A percentile compares a stretch with the other conserved stretches of the same genome.
phyloP scores from a whole-genome alignment of 805 yeast genomes.

The Priceomyces medius region DNA sequence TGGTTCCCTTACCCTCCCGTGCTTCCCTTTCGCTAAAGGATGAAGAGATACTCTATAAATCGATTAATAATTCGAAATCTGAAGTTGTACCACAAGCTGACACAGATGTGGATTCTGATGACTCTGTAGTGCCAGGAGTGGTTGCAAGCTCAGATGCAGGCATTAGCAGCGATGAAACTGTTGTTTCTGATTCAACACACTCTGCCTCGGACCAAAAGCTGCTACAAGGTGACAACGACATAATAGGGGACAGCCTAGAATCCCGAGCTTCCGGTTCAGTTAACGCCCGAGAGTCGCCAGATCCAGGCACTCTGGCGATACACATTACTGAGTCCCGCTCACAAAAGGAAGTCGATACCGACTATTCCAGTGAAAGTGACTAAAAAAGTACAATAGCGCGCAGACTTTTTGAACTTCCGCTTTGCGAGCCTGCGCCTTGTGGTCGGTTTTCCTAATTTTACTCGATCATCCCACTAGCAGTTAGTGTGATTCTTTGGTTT shows the following conservation, averaged over 20 bases:
- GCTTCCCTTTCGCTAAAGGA: background rate
- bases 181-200: background rate
- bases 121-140: too few species aligned
- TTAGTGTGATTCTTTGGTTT: too few species aligned
- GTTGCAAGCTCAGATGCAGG: too few species aligned
- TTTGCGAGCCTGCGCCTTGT: too few species aligned
- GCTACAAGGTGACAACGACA: background rate
- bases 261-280: background rate
- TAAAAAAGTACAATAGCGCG: background rate
- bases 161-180: background rate
- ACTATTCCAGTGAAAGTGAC: background rate
- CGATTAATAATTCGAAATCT: background rate
- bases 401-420: too few species aligned
- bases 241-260: conserved; percentile 3
- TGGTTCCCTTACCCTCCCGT: background rate
- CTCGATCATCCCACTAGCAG: too few species aligned
- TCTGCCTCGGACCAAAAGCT: background rate
- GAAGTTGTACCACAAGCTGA: background rate
- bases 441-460: too few species aligned
- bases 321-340: background rate
- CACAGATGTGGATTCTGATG: background rate
- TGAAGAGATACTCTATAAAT: background rate
- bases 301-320: background rate
- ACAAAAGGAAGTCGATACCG: background rate
- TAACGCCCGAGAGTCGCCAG: background rate